A percentile compares a stretch with the other conserved stretches of the same genome.
phyloP scores from a whole-genome alignment of 495 filamentous ascomycete species.

The Antarctomyces pellizariae region DNA sequence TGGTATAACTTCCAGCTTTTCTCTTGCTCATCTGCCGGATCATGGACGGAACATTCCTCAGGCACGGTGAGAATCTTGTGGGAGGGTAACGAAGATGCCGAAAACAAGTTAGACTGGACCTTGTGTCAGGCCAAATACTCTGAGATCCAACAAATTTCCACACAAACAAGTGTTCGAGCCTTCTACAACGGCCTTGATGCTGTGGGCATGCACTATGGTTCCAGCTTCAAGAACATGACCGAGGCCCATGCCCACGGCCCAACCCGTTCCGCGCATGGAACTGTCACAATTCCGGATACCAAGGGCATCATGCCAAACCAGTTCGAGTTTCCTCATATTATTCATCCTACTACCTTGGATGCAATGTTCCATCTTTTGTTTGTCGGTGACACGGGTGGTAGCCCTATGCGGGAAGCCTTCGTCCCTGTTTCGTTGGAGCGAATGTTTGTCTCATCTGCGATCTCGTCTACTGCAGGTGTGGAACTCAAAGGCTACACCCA shows the following conservation, averaged over 20 bases:
- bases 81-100: no score
- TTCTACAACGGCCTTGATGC: conserved; percentile 12
- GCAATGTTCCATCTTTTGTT: conserved; percentile 15
- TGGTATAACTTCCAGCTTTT: no score
- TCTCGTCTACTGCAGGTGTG: no score
- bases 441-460: no score
- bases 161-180: conserved; percentile 1
- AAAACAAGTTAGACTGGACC: no score
- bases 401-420: conserved; percentile 10
- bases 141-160: conserved; percentile 1
- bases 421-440: conserved; percentile 10
- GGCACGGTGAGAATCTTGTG: no score
- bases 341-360: conserved; percentile 26
- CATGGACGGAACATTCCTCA: no score
- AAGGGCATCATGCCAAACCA: conserved; percentile 17
- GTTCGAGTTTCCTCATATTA: conserved; percentile 18
- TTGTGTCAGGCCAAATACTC: no score
- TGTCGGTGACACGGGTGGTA: conserved; percentile 11
- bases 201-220: conserved; percentile 16
- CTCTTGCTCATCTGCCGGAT: no score
- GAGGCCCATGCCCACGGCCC: no score
- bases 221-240: conserved; percentile 16
- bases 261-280: no score
- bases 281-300: conserved; percentile 17
- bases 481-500: no score